Evolutionary conservation across 2,329 filamentous ascomycete species (phyloP), one percentile per base, ranked within the genome.

Genomic region (Curvularia lunata): DNA sequence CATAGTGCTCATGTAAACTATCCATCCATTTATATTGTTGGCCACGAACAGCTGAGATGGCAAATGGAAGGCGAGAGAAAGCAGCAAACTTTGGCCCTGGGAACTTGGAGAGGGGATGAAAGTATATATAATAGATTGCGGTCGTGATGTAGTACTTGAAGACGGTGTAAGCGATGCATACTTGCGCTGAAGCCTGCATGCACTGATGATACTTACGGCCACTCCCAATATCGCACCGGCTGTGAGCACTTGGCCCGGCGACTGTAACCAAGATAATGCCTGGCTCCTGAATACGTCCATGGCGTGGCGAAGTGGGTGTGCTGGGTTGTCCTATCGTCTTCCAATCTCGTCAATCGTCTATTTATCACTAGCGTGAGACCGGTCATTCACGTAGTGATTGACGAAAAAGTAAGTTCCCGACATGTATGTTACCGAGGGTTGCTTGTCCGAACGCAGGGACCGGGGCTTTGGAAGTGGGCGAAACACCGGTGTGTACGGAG

Each of bases 1-100:
- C 62, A 40, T 64, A 62, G 16, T 27, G 47, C 21, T 62, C 30
- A 32, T 63, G 61, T 5, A 61, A 47, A 9, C 49, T 23, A 37
- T 53, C 49, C 34, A 53, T 38, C 54, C 52, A 21, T 42, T 51
- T 51, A 38, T 51, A 42, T 32, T 51, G 48, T n/a, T 51, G 48
- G 5, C 48, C 48, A 18, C 48, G 48, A 10, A 42, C 48, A n/a
- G 48, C 48, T 42, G 48, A 51, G 12, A 51, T 41, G 16, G 48
- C 48, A 42, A 51, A 51, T 41, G 48, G 48, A 12, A 51, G 37
- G 18, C 48, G 54, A 57, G 23, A 57, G 49, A 40, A 57, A 47
- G 49, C 54, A 37, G 46, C 45, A 27, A 34, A 30, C 42, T 51
- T 51, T n/a, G 48, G 37, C 3, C 48, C 48, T 6, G 48, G 48